Evolutionary conservation across 176 grass and related monocot genomes (phyloP).

Genomic region (Olyra latifolia): DNA sequence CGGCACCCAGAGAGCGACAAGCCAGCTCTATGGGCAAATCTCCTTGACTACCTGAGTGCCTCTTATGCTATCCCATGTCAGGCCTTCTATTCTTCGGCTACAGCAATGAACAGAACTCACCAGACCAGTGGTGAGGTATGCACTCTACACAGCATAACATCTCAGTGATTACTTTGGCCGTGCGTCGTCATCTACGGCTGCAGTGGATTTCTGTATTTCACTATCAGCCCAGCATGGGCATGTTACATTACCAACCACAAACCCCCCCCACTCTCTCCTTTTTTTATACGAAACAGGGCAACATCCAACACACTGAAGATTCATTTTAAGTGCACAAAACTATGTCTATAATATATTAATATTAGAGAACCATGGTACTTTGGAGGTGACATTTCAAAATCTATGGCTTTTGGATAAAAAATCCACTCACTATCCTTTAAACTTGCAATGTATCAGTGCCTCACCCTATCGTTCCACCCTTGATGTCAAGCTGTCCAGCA

Average conservation of each 20-base stretch:
- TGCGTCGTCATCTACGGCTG: background rate
- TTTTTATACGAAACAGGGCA: too few relatives aligned
- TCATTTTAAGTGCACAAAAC: conserved; percentile 22
- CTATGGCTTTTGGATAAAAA: conserved; percentile 13
- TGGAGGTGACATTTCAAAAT: conserved; percentile 30
- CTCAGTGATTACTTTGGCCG: background rate
- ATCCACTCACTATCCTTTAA: conserved; percentile 26
- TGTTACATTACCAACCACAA: background rate
- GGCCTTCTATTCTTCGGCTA: conserved; percentile 21
- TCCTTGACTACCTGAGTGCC: conserved; percentile 36
- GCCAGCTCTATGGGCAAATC: conserved; percentile 29
- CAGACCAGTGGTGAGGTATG: background rate
- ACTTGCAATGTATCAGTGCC: conserved; percentile 38
- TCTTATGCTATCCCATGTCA: conserved; percentile 34
- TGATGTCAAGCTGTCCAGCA: conserved; percentile 25
- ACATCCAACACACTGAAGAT: background rate
- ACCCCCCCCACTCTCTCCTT: too few relatives aligned
- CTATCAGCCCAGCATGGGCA: background rate
- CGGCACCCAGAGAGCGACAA: background rate
- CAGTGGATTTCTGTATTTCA: background rate
- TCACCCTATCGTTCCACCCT: conserved; percentile 29
- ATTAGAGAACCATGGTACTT: conserved; percentile 20
- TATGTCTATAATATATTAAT: background rate
- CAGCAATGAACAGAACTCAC: background rate
- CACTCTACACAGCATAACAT: background rate